These are phyloP conservation scores for Aegilops bicornis DNA, from an alignment of 176 grass and related monocot species.

Conservation along the genomic window DNA sequence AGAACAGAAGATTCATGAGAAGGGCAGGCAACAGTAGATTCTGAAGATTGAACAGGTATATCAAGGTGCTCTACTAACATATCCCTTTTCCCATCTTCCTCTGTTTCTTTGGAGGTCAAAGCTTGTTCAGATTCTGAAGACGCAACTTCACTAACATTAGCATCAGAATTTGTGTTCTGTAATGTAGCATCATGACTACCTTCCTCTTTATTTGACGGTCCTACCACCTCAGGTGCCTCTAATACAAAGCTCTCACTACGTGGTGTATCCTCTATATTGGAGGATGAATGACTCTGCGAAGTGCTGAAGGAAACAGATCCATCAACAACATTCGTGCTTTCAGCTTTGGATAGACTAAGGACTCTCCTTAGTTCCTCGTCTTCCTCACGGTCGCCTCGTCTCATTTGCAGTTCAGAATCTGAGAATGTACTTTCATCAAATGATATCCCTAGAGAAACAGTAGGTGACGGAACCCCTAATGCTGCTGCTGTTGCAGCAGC, in stretches of 20 bases:
- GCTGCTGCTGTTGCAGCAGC: constrained; percentile 83
- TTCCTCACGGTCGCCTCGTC: constrained; percentile 79
- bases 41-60: constrained; percentile 37
- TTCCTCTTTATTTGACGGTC: constrained; percentile 26
- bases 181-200: constrained; percentile 24
- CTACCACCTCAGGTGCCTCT: constrained; percentile 23
- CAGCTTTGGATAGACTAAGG: constrained; percentile 79
- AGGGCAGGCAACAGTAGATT: constrained; percentile 21
- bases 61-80: constrained; percentile 20
- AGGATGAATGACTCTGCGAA: constrained; percentile 27
- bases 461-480: constrained; percentile 81
- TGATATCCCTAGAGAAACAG: constrained; percentile 62
- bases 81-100: constrained; percentile 24
- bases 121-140: constrained; percentile 26
- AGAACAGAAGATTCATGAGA: constrained; percentile 42
- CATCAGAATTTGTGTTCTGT: constrained; percentile 21
- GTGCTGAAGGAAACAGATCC: constrained; percentile 39
- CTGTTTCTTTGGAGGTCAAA: constrained; percentile 37
- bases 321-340: constrained; percentile 38
- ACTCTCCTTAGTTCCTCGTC: constrained; percentile 82
- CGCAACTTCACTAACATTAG: constrained; percentile 4
- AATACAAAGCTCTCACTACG: constrained; percentile 37
- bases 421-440: constrained; percentile 67
- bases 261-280: constrained; percentile 39
- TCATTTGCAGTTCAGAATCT: constrained; percentile 34